These are phyloP conservation scores for Cyathus striatus DNA, from an alignment of 768 basidiomycete species.

Conservation along the genomic window DNA sequence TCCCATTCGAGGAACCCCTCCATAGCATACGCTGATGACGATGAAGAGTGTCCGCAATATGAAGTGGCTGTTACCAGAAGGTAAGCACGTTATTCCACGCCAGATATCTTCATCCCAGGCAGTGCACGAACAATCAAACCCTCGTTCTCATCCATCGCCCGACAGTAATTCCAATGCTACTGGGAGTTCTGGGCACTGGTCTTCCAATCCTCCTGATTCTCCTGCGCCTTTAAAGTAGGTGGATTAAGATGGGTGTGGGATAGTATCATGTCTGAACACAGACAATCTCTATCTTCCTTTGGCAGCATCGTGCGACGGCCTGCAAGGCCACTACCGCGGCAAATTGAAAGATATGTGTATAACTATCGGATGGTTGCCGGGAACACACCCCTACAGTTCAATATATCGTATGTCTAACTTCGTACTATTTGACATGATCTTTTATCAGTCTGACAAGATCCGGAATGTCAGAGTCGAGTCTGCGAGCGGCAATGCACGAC, in stretches of 20 bases:
- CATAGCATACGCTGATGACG: constrained; percentile 11
- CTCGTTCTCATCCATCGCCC: constrained; percentile 2
- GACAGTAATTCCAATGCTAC: constrained; percentile 22
- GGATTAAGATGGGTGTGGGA: too few species aligned
- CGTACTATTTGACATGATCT: too few species aligned
- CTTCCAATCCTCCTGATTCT: constrained; percentile 9
- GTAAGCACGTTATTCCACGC: constrained; percentile 17
- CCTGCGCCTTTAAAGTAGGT: constrained; percentile 16
- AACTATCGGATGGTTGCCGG: constrained; percentile 43
- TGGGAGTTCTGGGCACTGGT: constrained; percentile 12
- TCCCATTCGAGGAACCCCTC: too few species aligned
- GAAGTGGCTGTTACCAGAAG: constrained; percentile 32
- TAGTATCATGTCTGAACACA: too few species aligned
- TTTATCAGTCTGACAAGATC: not conserved
- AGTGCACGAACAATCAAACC: constrained; percentile 7
- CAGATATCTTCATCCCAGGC: constrained; percentile 8
- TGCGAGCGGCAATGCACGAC: constrained; percentile 27
- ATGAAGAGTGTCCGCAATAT: constrained; percentile 36
- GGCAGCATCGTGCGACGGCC: constrained; percentile 16
- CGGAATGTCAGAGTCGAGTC: constrained; percentile 39
- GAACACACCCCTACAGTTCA: constrained; percentile 39
- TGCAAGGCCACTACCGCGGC: constrained; percentile 17
- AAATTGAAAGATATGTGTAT: constrained; percentile 44
- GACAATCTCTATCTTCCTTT: too few species aligned
- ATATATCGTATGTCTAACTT: constrained; percentile 49